Evolutionary conservation across 306 rosid species (phyloP).

Genomic region (Quercus rubra): DNA sequence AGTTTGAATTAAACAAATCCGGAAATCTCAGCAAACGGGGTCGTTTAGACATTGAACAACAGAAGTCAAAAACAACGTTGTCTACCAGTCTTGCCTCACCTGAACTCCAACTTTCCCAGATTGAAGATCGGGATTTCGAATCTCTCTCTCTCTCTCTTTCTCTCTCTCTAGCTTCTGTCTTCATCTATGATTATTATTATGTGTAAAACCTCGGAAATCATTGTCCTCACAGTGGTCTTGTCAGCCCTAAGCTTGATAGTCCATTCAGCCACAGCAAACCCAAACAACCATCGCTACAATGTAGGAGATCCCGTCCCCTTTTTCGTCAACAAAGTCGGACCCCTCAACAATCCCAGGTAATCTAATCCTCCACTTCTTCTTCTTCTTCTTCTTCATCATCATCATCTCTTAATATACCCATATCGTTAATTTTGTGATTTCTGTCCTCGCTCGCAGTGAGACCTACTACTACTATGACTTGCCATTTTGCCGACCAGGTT

Average conservation of each 20-base stretch:
- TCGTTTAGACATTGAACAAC: no score
- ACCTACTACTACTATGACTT: conserved; percentile 76
- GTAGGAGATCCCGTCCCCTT: conserved; percentile 55
- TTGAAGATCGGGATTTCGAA: no score
- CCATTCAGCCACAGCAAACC: conserved; percentile 35
- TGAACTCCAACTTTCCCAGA: no score
- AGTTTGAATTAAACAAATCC: no score
- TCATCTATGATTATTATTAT: conserved; percentile 28
- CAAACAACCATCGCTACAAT: conserved; percentile 53
- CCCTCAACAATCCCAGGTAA: conserved; percentile 87
- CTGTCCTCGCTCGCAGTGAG: conserved; percentile 48
- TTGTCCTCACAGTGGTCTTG: conserved; percentile 33
- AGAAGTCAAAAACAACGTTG: no score
- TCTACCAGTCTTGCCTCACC: no score
- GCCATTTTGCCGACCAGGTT: conserved; percentile 88
- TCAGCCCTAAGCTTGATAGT: conserved; percentile 14
- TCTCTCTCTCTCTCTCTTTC: no score
- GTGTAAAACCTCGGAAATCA: conserved; percentile 28
- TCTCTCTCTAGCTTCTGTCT: conserved; percentile 1
- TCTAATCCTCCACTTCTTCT: neutral
- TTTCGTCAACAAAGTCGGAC: conserved; percentile 79
- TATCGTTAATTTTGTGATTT: neutral
- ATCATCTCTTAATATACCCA: no score
- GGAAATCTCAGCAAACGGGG: no score
- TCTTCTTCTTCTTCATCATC: neutral